These are phyloP conservation scores for Fraxinus excelsior DNA, from an alignment of 257 asterid species.

Conservation along the genomic window DNA sequence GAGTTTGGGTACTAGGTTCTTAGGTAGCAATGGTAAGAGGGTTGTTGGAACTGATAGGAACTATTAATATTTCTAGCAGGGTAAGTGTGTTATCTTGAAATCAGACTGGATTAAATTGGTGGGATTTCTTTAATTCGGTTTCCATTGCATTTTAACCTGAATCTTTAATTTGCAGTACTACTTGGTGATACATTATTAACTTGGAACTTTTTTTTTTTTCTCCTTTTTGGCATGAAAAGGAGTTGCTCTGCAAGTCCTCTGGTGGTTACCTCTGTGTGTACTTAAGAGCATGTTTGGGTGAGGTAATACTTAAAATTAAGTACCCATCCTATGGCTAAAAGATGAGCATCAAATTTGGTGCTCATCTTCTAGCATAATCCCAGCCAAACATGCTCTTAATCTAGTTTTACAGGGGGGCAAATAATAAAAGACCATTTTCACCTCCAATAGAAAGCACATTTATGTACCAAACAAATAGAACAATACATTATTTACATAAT, in stretches of 20 bases:
- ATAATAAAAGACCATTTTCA: background rate
- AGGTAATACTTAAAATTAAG: too few species aligned
- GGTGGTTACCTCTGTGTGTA: background rate
- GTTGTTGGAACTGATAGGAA: background rate
- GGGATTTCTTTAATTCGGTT: constrained; percentile 5
- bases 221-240: too few species aligned
- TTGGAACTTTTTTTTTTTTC: too few species aligned
- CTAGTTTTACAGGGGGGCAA: background rate
- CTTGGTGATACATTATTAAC: background rate
- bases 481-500: background rate
- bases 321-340: too few species aligned
- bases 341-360: too few species aligned
- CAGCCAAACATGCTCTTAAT: too few species aligned
- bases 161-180: background rate
- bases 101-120: background rate
- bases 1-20: background rate
- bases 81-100: background rate
- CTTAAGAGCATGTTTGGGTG: too few species aligned
- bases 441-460: too few species aligned
- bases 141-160: background rate
- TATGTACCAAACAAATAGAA: background rate
- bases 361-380: too few species aligned
- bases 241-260: background rate
- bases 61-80: background rate
- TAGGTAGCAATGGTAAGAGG: constrained; percentile 1